phyloP scores from a whole-genome alignment of 768 basidiomycete species.

The Mycena maculata region DNA sequence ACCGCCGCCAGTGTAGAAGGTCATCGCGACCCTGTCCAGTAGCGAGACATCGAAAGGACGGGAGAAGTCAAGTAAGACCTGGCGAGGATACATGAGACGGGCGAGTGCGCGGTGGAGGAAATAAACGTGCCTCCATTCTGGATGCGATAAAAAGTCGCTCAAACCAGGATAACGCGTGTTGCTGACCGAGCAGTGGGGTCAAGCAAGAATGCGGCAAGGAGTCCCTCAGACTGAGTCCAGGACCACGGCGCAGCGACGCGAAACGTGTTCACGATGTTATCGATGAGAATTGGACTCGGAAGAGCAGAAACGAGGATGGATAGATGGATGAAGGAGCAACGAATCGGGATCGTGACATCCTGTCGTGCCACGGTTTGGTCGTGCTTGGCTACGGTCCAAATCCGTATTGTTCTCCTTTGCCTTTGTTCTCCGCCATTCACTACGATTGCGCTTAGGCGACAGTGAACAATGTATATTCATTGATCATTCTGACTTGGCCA shows the following conservation, averaged over 20 bases:
- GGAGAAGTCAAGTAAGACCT: conserved; percentile 94
- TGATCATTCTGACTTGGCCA: too few relatives aligned
- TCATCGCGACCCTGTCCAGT: conserved; percentile 92
- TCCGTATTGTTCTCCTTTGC: conserved; percentile 15
- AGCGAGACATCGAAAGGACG: conserved; percentile 92
- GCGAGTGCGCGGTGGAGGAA: conserved; percentile 18
- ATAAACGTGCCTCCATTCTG: conserved; percentile 35
- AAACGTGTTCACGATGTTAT: conserved; percentile 14
- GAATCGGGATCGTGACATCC: neutral
- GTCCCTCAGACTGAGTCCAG: neutral
- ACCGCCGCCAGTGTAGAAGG: conserved; percentile 89
- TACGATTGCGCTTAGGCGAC: too few relatives aligned
- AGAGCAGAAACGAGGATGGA: neutral
- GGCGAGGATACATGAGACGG: conserved; percentile 22
- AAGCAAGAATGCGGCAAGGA: conserved; percentile 1
- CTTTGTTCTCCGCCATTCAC: conserved; percentile 22
- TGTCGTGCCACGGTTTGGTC: conserved; percentile 9
- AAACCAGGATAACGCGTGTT: conserved; percentile 31
- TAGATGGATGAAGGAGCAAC: neutral
- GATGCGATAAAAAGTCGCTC: neutral
- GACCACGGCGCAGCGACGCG: conserved; percentile 2
- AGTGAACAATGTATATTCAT: too few relatives aligned
- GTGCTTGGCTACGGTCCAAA: neutral
- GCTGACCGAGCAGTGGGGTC: conserved; percentile 6
- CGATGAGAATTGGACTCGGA: conserved; percentile 9